Conservation (phyloP, 345 rosid species). For the Lepidium aucheri region DNA sequence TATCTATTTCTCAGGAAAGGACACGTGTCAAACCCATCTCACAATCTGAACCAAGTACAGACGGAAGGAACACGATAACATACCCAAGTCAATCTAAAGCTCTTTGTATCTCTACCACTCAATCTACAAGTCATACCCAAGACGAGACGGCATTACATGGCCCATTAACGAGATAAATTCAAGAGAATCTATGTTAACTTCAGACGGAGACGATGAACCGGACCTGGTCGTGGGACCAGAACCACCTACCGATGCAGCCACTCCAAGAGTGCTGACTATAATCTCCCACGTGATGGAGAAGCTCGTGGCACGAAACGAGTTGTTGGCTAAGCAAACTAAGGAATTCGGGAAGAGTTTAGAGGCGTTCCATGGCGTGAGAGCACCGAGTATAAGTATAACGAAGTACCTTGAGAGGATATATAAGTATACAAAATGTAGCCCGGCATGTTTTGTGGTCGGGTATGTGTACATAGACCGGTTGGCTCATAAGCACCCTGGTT, state of each 20-base stretch:
- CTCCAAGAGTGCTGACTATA: slow-evolving; percentile 66
- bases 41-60: slow-evolving; percentile 4
- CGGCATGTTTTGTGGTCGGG: slow-evolving; percentile 82
- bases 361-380: slow-evolving; percentile 69
- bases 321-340: slow-evolving; percentile 31
- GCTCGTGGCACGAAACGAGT: slow-evolving; percentile 70
- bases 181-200: slow-evolving; percentile 16
- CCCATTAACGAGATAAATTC: slow-evolving; percentile 9
- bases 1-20: neutral
- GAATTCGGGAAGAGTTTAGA: slow-evolving; percentile 50
- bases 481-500: slow-evolving; percentile 62
- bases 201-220: slow-evolving; percentile 21
- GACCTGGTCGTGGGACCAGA: slow-evolving; percentile 20
- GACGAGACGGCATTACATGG: slow-evolving; percentile 8
- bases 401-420: slow-evolving; percentile 83
- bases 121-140: slow-evolving; percentile 10
- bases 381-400: slow-evolving; percentile 64
- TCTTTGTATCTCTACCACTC: slow-evolving; percentile 21
- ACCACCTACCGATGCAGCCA: slow-evolving; percentile 18
- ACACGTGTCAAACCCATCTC: slow-evolving; percentile 16
- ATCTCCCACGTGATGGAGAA: slow-evolving; percentile 56
- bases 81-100: slow-evolving; percentile 12
- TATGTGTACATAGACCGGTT: slow-evolving; percentile 72
- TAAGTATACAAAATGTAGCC: slow-evolving; percentile 80
- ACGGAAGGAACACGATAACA: slow-evolving; percentile 13